A percentile compares a stretch with the other conserved stretches of the same genome.
Conservation (phyloP, 306 rosid species). For the Pachyrhizus erosus region DNA sequence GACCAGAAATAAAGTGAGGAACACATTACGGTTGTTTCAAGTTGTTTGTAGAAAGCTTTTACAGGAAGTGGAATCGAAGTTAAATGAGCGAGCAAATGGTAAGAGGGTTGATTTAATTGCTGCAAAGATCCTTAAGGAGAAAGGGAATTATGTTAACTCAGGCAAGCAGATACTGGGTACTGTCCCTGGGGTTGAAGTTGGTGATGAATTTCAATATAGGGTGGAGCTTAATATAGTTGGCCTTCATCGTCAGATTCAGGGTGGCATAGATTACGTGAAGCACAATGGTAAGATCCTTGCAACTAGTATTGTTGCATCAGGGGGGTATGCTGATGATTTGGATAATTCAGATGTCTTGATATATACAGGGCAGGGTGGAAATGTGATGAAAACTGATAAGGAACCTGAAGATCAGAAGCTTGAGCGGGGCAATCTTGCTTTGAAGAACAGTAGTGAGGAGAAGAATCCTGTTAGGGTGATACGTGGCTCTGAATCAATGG, state of each 20-base stretch:
- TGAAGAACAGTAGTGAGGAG: slow-evolving; percentile 75
- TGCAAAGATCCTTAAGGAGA: slow-evolving; percentile 62
- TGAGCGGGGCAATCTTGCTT: slow-evolving; percentile 89
- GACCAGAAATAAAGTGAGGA: slow-evolving; percentile 72
- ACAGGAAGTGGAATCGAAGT: slow-evolving; percentile 75
- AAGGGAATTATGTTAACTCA: slow-evolving; percentile 62
- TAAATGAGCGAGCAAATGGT: slow-evolving; percentile 42
- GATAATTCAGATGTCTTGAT: slow-evolving; percentile 72
- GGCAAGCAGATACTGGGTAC: slow-evolving; percentile 74
- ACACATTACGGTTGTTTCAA: slow-evolving; percentile 77
- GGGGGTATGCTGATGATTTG: slow-evolving; percentile 79
- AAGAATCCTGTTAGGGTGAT: slow-evolving; percentile 88
- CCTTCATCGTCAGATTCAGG: slow-evolving; percentile 77
- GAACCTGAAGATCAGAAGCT: slow-evolving; percentile 98
- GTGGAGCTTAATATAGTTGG: slow-evolving; percentile 83
- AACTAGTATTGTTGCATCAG: slow-evolving; percentile 86
- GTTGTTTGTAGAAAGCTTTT: slow-evolving; percentile 76
- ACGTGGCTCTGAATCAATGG: slow-evolving; percentile 73
- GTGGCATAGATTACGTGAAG: slow-evolving; percentile 83
- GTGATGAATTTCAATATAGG: slow-evolving; percentile 91
- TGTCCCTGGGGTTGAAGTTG: slow-evolving; percentile 93
- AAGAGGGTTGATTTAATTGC: slow-evolving; percentile 73
- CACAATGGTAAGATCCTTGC: slow-evolving; percentile 66
- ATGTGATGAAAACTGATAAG: slow-evolving; percentile 64
- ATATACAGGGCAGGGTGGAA: slow-evolving; percentile 94